Evolutionary conservation across 495 filamentous ascomycete species (phyloP).

Genomic region (Neurospora intermedia): DNA sequence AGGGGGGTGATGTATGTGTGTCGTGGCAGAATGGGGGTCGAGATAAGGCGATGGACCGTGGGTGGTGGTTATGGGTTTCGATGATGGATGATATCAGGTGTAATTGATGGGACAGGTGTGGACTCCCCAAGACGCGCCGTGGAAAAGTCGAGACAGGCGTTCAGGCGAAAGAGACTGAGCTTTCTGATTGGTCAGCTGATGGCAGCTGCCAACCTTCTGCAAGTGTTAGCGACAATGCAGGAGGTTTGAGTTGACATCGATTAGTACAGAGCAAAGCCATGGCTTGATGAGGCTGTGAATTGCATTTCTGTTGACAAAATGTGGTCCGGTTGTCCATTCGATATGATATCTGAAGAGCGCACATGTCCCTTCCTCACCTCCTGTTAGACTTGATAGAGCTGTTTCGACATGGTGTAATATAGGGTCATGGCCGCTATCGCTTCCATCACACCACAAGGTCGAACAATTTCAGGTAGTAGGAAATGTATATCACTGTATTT

Average conservation of each 20-base stretch:
- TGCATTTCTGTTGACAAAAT: neutral
- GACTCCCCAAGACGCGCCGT: neutral
- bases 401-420: neutral
- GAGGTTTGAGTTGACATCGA: too few relatives aligned
- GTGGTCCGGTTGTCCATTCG: neutral
- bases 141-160: neutral
- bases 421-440: neutral
- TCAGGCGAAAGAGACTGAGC: neutral
- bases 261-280: too few relatives aligned
- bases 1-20: neutral
- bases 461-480: neutral
- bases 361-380: neutral
- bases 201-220: neutral
- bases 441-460: neutral
- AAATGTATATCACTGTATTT: neutral
- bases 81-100: neutral
- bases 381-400: neutral
- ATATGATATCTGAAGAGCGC: neutral
- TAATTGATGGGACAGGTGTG: neutral
- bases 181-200: neutral
- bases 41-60: neutral
- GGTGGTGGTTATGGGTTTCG: neutral
- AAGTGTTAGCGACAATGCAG: neutral
- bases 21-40: neutral
- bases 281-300: neutral